A percentile compares a stretch with the other conserved stretches of the same genome.
Evolutionary conservation across 805 yeast genomes (phyloP).

Genomic region (Myxozyma kluyveri): DNA sequence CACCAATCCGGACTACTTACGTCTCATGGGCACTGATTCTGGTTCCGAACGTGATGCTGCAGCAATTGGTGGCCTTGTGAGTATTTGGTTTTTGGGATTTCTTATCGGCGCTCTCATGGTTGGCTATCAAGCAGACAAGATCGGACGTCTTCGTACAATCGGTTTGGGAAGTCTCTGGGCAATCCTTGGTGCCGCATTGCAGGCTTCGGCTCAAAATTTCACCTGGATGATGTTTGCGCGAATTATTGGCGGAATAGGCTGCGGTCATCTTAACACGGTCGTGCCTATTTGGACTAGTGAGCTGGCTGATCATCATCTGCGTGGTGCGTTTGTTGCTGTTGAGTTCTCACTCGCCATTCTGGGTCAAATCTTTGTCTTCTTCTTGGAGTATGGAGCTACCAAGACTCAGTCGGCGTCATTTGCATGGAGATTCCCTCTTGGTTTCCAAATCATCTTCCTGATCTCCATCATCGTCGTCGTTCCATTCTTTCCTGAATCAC

Average conservation of each 20-base stretch:
- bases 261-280: constrained; percentile 36
- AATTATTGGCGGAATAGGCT: constrained; percentile 42
- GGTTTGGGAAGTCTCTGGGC: constrained; percentile 55
- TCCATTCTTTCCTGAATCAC: constrained; percentile 77
- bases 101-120: constrained; percentile 9
- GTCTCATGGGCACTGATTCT: background rate
- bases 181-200: constrained; percentile 57
- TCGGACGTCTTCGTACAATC: constrained; percentile 60
- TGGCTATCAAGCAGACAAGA: constrained; percentile 47
- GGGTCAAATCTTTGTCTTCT: constrained; percentile 55
- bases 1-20: constrained; percentile 11
- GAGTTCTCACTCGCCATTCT: constrained; percentile 45
- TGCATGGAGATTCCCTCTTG: constrained; percentile 82
- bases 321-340: constrained; percentile 47
- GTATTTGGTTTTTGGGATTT: constrained; percentile 9
- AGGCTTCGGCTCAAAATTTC: constrained; percentile 40
- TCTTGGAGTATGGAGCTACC: constrained; percentile 65
- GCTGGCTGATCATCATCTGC: constrained; percentile 52
- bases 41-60: constrained; percentile 9
- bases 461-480: constrained; percentile 52
- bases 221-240: constrained; percentile 67
- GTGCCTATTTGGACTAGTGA: constrained; percentile 75
- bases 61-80: constrained; percentile 9
- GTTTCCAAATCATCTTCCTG: constrained; percentile 64
- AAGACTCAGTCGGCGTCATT: constrained; percentile 39